phyloP scores from a whole-genome alignment of 805 yeast genomes.

The Cyberlindnera bimundalis region DNA sequence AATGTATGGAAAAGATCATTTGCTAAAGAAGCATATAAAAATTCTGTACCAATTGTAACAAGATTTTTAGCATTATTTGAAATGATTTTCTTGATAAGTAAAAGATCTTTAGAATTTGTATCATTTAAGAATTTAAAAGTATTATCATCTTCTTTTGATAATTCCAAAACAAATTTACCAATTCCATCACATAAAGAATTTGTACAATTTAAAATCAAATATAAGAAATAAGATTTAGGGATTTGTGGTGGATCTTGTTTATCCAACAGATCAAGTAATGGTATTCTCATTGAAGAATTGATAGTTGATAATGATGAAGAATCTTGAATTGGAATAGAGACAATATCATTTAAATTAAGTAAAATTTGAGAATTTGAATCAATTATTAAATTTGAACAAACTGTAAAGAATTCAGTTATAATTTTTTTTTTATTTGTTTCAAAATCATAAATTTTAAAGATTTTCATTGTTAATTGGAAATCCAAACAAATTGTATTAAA shows the following conservation, averaged over 20 bases:
- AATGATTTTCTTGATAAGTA: conserved; percentile 27
- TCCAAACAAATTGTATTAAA: conserved; percentile 59
- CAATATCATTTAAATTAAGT: conserved; percentile 33
- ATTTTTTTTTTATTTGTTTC: conserved; percentile 55
- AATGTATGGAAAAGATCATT: conserved; percentile 62
- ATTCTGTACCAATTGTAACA: conserved; percentile 43
- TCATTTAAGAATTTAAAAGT: conserved; percentile 17
- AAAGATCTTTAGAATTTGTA: conserved; percentile 9
- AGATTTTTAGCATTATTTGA: conserved; percentile 37
- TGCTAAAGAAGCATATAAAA: conserved; percentile 66
- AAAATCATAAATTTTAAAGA: conserved; percentile 63
- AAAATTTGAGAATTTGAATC: conserved; percentile 29
- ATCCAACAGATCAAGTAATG: conserved; percentile 74
- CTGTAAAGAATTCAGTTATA: conserved; percentile 49
- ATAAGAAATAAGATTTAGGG: conserved; percentile 60
- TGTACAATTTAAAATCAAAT: conserved; percentile 52
- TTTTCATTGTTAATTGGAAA: conserved; percentile 43
- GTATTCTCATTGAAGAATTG: conserved; percentile 45
- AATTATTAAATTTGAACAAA: conserved; percentile 35
- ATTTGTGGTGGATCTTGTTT: conserved; percentile 71
- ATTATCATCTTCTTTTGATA: conserved; percentile 29
- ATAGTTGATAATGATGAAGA: conserved; percentile 40
- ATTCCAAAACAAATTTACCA: conserved; percentile 45
- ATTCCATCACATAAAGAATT: conserved; percentile 65
- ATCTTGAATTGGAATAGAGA: conserved; percentile 23